Evolutionary conservation across 2,329 filamentous ascomycete species (phyloP).

Genomic region (Aspergillus carbonarius): DNA sequence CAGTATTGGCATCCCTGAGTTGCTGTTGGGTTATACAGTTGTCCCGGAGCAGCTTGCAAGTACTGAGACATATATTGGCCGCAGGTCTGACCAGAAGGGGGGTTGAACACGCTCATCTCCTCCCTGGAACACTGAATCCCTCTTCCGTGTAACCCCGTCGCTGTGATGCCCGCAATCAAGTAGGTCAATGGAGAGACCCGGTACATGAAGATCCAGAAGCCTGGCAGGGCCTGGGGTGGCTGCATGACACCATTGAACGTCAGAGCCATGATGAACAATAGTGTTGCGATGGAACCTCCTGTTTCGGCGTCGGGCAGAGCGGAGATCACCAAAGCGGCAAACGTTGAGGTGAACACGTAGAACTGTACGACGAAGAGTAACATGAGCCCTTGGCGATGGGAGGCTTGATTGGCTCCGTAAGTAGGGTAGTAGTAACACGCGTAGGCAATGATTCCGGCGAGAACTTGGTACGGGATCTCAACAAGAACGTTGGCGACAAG

Average conservation of each 20-base stretch:
- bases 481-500: conserved; percentile 80
- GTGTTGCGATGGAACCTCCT: conserved; percentile 72
- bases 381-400: conserved; percentile 73
- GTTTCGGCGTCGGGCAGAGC: conserved; percentile 73
- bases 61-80: conserved; percentile 57
- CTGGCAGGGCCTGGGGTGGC: conserved; percentile 60
- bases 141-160: conserved; percentile 67
- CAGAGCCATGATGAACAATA: conserved; percentile 70
- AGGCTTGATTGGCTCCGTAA: conserved; percentile 57
- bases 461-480: conserved; percentile 79
- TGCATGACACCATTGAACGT: conserved; percentile 75
- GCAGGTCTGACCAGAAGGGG: conserved; percentile 61
- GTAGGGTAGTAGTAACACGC: conserved; percentile 85
- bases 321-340: conserved; percentile 74
- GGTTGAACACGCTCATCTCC: conserved; percentile 68
- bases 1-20: conserved; percentile 55
- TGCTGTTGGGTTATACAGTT: conserved; percentile 51
- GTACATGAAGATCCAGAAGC: conserved; percentile 86
- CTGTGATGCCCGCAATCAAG: conserved; percentile 69
- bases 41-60: conserved; percentile 53
- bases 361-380: conserved; percentile 75
- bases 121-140: conserved; percentile 65
- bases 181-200: conserved; percentile 81
- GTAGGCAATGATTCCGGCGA: conserved; percentile 73
- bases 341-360: conserved; percentile 77